Evolutionary conservation across 768 basidiomycete species (phyloP), one percentile per base, ranked within the genome.

Genomic region (Pisolithus orientalis): DNA sequence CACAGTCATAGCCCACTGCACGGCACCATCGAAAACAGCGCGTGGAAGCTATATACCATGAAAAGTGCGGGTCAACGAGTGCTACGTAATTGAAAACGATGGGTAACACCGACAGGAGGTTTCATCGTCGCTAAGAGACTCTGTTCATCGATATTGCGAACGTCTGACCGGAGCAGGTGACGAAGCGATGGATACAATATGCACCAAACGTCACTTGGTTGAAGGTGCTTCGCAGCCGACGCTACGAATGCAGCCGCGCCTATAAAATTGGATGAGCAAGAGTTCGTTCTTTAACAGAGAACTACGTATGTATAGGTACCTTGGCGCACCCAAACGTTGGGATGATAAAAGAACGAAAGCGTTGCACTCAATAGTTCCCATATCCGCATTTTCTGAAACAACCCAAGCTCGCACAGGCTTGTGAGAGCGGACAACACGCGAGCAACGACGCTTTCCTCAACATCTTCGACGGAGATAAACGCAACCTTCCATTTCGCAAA

Each of bases 281-380:
- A 13, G 0, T 4, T 21, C 31, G 17, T 39, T 27, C 9, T 47
- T 45, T 10, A n/a, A 29, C 8, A 40, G 11, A 49, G 14, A 44
- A 17, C 6, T 2, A 29, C 9, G 3, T 37, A 50, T 17, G 39
- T 37, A 21, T 6, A 2, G 1, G 21, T 5, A 58, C 94, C 90
- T 78, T 97, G 91, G 52, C 94, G 78, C 66, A 98, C 90, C 95
- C 95, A 98, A 21, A 84, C 71, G 65, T 96, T 94, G 0, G 96
- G 95, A 66, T 99, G 96, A 59, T 91, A 95, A 47, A 98, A 71
- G 67, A 98, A 94, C 1, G 90, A 90, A 29, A 93, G 70, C 0
- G 87, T 85, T 0, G 85, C 84, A 49, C 87, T 88, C 83, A 95
- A 90, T 34, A 97, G 75, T 59, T 98, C 96, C 94, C 96, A 97